These are phyloP conservation scores for Microascus cirrosus DNA, from an alignment of 2,329 filamentous ascomycete genomes.

Conservation along the genomic window DNA sequence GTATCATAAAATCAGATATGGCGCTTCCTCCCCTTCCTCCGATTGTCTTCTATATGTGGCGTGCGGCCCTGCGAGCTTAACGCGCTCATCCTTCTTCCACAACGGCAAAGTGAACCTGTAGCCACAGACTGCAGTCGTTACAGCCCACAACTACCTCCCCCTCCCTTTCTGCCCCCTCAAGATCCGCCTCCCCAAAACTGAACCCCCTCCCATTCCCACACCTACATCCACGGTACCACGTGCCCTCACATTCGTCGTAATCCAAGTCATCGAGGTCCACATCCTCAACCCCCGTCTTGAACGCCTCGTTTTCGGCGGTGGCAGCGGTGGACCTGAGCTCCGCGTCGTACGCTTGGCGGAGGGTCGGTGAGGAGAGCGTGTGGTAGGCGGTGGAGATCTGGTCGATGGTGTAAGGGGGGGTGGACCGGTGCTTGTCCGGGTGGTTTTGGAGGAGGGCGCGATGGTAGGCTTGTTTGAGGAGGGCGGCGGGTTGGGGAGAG, in stretches of 20 bases:
- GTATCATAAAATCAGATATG: neutral
- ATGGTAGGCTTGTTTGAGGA: conserved; percentile 53
- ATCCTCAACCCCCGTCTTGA: conserved; percentile 50
- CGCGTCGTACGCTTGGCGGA: conserved; percentile 42
- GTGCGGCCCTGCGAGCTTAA: neutral
- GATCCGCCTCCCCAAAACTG: conserved; percentile 44
- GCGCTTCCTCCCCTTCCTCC: neutral
- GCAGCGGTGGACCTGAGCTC: conserved; percentile 19
- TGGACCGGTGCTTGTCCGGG: conserved; percentile 40
- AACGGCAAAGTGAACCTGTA: conserved; percentile 52
- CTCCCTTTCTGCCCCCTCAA: conserved; percentile 45
- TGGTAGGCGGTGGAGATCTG: conserved; percentile 51
- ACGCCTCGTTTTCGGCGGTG: conserved; percentile 16
- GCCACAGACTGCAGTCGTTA: conserved; percentile 55
- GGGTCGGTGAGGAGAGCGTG: conserved; percentile 37
- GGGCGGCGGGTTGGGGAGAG: conserved; percentile 27
- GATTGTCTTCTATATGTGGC: neutral
- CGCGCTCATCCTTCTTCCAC: conserved; percentile 20
- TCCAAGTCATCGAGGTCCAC: conserved; percentile 55
- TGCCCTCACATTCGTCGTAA: conserved; percentile 32
- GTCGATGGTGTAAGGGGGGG: conserved; percentile 39
- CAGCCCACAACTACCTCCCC: conserved; percentile 55
- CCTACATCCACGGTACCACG: conserved; percentile 49
- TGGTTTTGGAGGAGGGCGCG: conserved; percentile 54
- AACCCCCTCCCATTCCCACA: conserved; percentile 55